Conservation (phyloP, 768 basidiomycete species). For the Dacryopinax spathularia region DNA sequence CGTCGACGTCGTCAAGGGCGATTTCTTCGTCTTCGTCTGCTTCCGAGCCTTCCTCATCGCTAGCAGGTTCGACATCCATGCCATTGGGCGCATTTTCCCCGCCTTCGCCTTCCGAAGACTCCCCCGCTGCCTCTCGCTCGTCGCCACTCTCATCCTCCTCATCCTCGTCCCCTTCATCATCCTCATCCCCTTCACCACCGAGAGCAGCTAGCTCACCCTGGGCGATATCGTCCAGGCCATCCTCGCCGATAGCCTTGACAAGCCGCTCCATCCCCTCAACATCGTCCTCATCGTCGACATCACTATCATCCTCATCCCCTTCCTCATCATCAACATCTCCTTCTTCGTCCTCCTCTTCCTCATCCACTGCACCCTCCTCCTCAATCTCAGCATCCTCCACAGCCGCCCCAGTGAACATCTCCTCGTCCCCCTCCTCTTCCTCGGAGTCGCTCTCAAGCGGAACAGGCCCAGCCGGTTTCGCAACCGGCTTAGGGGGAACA, state of each 20-base stretch:
- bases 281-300: conserved; percentile 32
- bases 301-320: conserved; percentile 13
- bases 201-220: conserved; percentile 38
- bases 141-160: conserved; percentile 12
- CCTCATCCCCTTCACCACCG: conserved; percentile 21
- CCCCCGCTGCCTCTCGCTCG: conserved; percentile 9
- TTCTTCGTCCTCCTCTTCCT: conserved; percentile 4
- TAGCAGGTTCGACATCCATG: conserved; percentile 13
- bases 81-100: conserved; percentile 21
- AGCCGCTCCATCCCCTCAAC: conserved; percentile 45
- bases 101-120: conserved; percentile 19
- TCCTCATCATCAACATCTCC: conserved; percentile 19
- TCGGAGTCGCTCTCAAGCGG: not conserved
- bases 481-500: not conserved
- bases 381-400: not conserved
- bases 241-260: conserved; percentile 45
- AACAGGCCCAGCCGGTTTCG: not conserved
- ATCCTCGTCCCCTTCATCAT: conserved; percentile 11
- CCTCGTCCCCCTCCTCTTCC: not conserved
- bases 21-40: conserved; percentile 33
- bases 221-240: conserved; percentile 52
- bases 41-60: conserved; percentile 20
- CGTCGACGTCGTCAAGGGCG: conserved; percentile 51
- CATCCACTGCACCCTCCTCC: not conserved
- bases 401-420: not conserved